Percentiles rank a stretch among this genome's conserved stretches.
These are phyloP conservation scores for Pseudogymnoascus sp. DNA, from an alignment of 2,329 filamentous ascomycete species.

Conservation along the genomic window DNA sequence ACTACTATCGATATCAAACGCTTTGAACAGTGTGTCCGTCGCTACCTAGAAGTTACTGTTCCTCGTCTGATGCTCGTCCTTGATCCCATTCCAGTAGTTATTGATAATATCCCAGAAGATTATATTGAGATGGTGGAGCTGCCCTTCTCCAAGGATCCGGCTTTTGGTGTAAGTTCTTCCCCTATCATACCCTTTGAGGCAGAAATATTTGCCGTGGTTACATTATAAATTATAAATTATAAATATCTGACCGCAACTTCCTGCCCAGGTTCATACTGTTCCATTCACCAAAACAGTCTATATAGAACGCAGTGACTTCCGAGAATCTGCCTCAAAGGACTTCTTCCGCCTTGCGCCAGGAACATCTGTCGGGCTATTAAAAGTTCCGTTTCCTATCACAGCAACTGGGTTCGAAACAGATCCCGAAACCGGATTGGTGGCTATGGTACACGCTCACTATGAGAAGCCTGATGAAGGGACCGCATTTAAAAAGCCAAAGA, in stretches of 20 bases:
- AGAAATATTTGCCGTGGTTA: slow-evolving; percentile 65
- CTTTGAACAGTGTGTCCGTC: slow-evolving; percentile 79
- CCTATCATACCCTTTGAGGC: neutral
- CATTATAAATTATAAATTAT: slow-evolving; percentile 42
- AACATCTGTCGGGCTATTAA: slow-evolving; percentile 65
- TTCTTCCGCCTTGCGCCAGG: slow-evolving; percentile 73
- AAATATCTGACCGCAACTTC: neutral
- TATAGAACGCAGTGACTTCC: slow-evolving; percentile 75
- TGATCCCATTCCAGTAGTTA: slow-evolving; percentile 73
- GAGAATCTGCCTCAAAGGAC: slow-evolving; percentile 61
- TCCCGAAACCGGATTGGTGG: slow-evolving; percentile 53
- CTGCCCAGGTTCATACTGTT: slow-evolving; percentile 49
- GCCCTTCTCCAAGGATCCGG: neutral
- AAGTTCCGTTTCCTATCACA: slow-evolving; percentile 62
- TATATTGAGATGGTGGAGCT: slow-evolving; percentile 62
- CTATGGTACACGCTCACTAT: slow-evolving; percentile 58
- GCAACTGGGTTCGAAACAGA: slow-evolving; percentile 64
- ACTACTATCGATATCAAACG: slow-evolving; percentile 71
- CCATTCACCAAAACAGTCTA: slow-evolving; percentile 71
- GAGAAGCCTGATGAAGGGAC: slow-evolving; percentile 46
- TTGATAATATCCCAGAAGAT: slow-evolving; percentile 31
- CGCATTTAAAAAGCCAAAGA: neutral
- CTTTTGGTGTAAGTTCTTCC: neutral
- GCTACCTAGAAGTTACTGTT: slow-evolving; percentile 80
- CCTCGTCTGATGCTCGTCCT: slow-evolving; percentile 84